phyloP scores from a whole-genome alignment of 495 filamentous ascomycete species.

The Neurospora sp. region DNA sequence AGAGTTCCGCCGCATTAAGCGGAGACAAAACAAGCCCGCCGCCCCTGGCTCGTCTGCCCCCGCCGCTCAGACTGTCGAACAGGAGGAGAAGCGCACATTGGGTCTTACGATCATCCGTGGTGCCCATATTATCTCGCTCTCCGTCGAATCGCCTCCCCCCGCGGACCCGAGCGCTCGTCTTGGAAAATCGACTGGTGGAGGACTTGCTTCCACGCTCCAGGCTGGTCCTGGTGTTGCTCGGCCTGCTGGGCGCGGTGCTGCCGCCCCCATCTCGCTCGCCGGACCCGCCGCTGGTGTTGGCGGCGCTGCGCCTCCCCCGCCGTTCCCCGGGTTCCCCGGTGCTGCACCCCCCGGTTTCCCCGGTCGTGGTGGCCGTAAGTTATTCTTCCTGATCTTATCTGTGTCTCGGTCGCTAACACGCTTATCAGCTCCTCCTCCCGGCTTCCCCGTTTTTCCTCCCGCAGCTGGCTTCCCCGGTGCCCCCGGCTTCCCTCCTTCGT shows the following conservation, averaged over 20 bases:
- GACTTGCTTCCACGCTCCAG: slow-evolving; percentile 54
- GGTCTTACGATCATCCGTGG: slow-evolving; percentile 93
- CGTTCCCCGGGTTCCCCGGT: slow-evolving; percentile 57
- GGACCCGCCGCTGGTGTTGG: slow-evolving; percentile 88
- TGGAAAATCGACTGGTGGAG: slow-evolving; percentile 63
- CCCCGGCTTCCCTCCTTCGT: slow-evolving; percentile 40
- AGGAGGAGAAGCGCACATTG: slow-evolving; percentile 92
- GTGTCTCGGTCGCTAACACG: background rate
- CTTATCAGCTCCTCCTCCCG: slow-evolving; percentile 47
- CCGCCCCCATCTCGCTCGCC: slow-evolving; percentile 66
- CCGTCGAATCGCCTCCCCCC: slow-evolving; percentile 93
- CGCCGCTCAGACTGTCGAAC: slow-evolving; percentile 56
- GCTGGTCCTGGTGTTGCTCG: slow-evolving; percentile 86
- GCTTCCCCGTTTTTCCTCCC: slow-evolving; percentile 45
- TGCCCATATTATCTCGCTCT: slow-evolving; percentile 84
- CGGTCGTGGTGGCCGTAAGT: slow-evolving; percentile 67
- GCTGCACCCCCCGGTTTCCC: slow-evolving; percentile 60
- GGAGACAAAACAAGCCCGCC: slow-evolving; percentile 68
- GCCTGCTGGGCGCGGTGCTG: slow-evolving; percentile 77
- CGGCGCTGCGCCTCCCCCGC: slow-evolving; percentile 57
- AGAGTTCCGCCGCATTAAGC: slow-evolving; percentile 92
- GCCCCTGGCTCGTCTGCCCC: slow-evolving; percentile 53
- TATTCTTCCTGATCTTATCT: background rate
- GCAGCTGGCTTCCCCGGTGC: slow-evolving; percentile 40
- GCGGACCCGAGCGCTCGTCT: slow-evolving; percentile 87